Evolutionary conservation across 257 asterid species (phyloP), one percentile per base, ranked within the genome.

Genomic region (Cordia subcordata): DNA sequence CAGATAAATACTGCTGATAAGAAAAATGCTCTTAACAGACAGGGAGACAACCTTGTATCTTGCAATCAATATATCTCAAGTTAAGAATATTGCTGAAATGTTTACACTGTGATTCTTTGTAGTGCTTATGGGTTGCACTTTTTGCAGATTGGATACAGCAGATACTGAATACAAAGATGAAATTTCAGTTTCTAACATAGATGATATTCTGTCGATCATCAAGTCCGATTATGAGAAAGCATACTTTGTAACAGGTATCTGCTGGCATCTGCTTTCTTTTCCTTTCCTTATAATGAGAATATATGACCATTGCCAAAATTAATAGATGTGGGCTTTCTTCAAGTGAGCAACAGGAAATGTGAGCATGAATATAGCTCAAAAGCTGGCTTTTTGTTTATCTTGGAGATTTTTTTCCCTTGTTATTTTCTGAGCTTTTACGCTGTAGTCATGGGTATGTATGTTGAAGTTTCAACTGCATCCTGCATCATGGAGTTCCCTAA

Each of bases 241-340:
- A 53, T 89, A 89, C 74, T 89, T 89, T 72, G 92, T 86, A 17
- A 89, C 97, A 69, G 96, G 96, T 82, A 66, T 47, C 53, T 0
- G 19, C 49, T 33, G 57, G 15, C 15, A 19, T 60, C 50, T 47
- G 21, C 40, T 20, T 72, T 58, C 42, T 45, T 13, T 52, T 6
- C 5, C 37, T 61, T 62, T 55, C 53, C 33, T 37, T 14, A 39
- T 17, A 13, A 21, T 11, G 23, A 13, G 10, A 52, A 8, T 53
- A 10, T 55, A 55, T 21, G 62, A 27, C 35, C 35, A 27, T 27
- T 6, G 6, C 6, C 35, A 27, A 27, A 6, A 27, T 27, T 27
- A 27, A 27, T 27, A 1, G 35, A 3, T 27, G 6, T 27, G 3
- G 35, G 35, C 6, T 27, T n/a, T n/a, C n/a, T n/a, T n/a, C n/a